Conservation (phyloP, 192 early-diverging fungal species). For the Backusella mclennaniae region DNA sequence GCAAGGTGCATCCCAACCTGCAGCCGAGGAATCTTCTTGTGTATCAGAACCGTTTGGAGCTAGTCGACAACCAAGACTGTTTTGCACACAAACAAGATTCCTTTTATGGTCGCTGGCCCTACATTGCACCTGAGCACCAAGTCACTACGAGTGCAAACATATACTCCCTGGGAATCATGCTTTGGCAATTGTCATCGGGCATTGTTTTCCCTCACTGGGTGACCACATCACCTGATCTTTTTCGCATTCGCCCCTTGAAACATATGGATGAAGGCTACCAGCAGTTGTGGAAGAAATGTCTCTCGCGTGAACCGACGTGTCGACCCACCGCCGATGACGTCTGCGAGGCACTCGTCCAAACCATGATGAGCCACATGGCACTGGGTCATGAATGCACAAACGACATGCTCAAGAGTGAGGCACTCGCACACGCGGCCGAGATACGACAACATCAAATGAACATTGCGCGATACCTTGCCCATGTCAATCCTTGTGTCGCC, state of each 20-base stretch:
- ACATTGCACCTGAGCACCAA: neutral
- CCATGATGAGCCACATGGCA: neutral
- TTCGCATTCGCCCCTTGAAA: neutral
- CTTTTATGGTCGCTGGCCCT: slow-evolving; percentile 12
- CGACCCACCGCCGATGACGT: slow-evolving; percentile 1
- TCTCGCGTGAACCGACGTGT: neutral
- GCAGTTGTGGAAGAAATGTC: neutral
- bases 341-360: neutral
- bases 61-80: neutral
- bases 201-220: neutral
- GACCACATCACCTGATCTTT: neutral
- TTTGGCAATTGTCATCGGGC: slow-evolving; percentile 10
- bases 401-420: neutral
- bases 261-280: neutral
- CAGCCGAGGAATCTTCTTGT: slow-evolving; percentile 1
- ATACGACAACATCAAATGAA: neutral
- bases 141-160: neutral
- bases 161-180: neutral
- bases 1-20: neutral
- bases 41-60: neutral
- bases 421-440: neutral
- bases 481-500: neutral
- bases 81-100: neutral
- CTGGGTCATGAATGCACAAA: neutral
- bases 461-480: slow-evolving; percentile 2